phyloP scores from a whole-genome alignment of 2,329 filamentous ascomycete genomes.

The Sarocladium oryzae region DNA sequence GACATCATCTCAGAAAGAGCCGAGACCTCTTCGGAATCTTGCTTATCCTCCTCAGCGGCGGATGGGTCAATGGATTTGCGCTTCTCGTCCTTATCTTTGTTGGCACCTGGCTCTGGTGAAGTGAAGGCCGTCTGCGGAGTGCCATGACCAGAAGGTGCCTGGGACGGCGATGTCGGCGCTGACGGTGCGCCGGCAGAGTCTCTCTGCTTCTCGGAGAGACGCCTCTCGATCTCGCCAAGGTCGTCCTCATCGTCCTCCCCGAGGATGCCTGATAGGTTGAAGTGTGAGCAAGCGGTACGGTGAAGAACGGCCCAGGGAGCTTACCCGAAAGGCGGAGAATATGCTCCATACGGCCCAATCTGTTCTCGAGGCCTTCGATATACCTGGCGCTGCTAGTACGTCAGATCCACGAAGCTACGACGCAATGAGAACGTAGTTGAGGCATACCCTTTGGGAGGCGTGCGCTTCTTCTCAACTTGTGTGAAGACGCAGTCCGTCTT shows the following conservation, averaged over 20 bases:
- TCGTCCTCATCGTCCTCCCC: constrained; percentile 83
- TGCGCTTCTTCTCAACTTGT: constrained; percentile 97
- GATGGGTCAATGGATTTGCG: constrained; percentile 29
- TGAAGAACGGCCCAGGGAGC: constrained; percentile 12
- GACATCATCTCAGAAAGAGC: constrained; percentile 98
- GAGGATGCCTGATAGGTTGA: constrained; percentile 52
- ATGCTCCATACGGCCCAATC: constrained; percentile 92
- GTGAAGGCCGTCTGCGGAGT: constrained; percentile 49
- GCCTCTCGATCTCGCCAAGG: constrained; percentile 79
- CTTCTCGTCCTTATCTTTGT: constrained; percentile 28
- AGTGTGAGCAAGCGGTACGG: constrained; percentile 7
- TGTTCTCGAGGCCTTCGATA: constrained; percentile 92
- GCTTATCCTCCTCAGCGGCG: constrained; percentile 36
- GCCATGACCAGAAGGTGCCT: constrained; percentile 35
- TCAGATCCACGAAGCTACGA: constrained; percentile 14
- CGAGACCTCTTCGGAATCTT: constrained; percentile 65
- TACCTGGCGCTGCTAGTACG: constrained; percentile 71
- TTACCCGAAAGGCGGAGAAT: constrained; percentile 73
- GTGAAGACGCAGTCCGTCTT: constrained; percentile 98
- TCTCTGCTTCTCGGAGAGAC: constrained; percentile 51
- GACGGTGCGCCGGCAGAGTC: constrained; percentile 40
- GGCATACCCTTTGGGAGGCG: constrained; percentile 83
- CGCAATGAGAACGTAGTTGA: too few species aligned
- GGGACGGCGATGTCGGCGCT: constrained; percentile 46
- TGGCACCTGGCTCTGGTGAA: constrained; percentile 41